Conservation (phyloP, 2,329 filamentous ascomycete genomes). For the Calonectria hongkongensis region DNA sequence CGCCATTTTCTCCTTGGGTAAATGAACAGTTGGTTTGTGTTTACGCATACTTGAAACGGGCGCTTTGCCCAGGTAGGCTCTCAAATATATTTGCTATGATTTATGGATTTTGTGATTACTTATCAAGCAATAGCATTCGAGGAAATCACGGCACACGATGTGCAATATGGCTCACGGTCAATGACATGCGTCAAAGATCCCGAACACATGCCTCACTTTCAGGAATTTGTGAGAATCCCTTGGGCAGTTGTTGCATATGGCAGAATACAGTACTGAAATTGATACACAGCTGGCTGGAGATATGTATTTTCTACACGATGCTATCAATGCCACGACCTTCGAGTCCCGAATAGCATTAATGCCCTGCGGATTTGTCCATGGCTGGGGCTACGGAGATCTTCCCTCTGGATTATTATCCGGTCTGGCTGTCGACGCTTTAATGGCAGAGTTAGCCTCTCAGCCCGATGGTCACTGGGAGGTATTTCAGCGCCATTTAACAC, state of each 20-base stretch:
- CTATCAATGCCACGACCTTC: not conserved
- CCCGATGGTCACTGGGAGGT: not conserved
- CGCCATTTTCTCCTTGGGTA: conserved; percentile 4
- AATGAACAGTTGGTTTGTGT: conserved; percentile 25
- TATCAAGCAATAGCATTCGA: not conserved
- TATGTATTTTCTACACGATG: not conserved
- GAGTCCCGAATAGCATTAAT: not conserved
- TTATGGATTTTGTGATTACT: not conserved
- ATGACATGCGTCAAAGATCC: not conserved
- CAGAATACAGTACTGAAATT: not conserved
- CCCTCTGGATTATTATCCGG: not conserved
- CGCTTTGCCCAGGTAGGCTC: not conserved
- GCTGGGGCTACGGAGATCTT: too few species aligned
- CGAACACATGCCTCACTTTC: not conserved
- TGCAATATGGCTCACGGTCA: not conserved
- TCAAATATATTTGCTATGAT: not conserved
- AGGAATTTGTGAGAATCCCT: not conserved
- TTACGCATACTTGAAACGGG: conserved; percentile 2
- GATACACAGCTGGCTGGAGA: not conserved
- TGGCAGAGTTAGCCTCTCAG: not conserved
- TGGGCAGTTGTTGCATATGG: accelerated
- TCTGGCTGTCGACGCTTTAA: not conserved
- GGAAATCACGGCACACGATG: conserved; percentile 18
- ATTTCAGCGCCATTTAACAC: too few species aligned
- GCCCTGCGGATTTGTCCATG: not conserved